A percentile compares a stretch with the other conserved stretches of the same genome.
These are phyloP conservation scores for Malassezia globosa DNA, from an alignment of 1,284 basidiomycete genomes.

Conservation along the genomic window DNA sequence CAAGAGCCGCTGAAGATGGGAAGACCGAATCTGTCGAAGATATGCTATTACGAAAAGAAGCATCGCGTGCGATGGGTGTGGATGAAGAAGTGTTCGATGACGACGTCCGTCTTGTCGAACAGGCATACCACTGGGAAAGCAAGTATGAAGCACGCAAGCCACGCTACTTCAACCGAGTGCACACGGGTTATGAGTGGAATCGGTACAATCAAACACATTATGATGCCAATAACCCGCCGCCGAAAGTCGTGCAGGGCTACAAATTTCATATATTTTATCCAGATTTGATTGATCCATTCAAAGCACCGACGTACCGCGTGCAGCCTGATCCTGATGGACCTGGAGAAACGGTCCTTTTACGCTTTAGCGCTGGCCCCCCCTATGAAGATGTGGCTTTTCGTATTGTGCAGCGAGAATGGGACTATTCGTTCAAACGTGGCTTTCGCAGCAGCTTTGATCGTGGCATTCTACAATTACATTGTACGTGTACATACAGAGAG, in stretches of 20 bases:
- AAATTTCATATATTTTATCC: slow-evolving; percentile 96
- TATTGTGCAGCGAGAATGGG: slow-evolving; percentile 96
- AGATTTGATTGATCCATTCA: slow-evolving; percentile 89
- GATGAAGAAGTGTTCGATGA: slow-evolving; percentile 87
- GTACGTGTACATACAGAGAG: slow-evolving; percentile 18
- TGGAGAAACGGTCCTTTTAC: slow-evolving; percentile 80
- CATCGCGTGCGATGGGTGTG: slow-evolving; percentile 78
- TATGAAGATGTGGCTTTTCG: slow-evolving; percentile 98
- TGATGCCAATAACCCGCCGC: slow-evolving; percentile 44
- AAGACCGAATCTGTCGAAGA: slow-evolving; percentile 16
- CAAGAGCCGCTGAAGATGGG: not conserved
- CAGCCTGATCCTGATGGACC: slow-evolving; percentile 50
- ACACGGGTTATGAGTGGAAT: slow-evolving; percentile 99
- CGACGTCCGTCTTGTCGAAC: slow-evolving; percentile 62
- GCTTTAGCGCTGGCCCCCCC: slow-evolving; percentile 91
- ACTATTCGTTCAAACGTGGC: slow-evolving; percentile 77
- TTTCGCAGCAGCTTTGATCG: slow-evolving; percentile 54
- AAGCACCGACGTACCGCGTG: slow-evolving; percentile 88
- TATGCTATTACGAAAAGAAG: slow-evolving; percentile 29
- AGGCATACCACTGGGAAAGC: slow-evolving; percentile 91
- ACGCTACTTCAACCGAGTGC: slow-evolving; percentile 95
- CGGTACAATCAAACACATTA: slow-evolving; percentile 53
- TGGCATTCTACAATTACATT: slow-evolving; percentile 50
- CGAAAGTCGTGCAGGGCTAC: slow-evolving; percentile 59
- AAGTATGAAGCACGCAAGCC: slow-evolving; percentile 97